Evolutionary conservation across 2,329 filamentous ascomycete genomes (phyloP).

Genomic region (Phaeosphaeriaceae sp.): DNA sequence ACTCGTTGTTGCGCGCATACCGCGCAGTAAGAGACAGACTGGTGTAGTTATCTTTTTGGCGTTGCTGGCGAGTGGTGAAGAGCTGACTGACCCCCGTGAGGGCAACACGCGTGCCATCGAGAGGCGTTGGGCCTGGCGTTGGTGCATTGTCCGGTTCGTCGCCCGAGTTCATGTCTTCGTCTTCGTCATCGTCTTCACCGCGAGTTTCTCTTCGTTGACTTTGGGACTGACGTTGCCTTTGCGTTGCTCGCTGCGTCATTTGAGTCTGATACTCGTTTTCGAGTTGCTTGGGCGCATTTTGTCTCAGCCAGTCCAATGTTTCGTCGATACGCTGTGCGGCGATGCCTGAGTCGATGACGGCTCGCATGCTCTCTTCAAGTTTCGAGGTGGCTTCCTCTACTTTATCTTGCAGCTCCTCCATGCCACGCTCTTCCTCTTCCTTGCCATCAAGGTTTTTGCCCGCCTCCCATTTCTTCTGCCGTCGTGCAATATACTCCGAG

Average conservation of each 20-base stretch:
- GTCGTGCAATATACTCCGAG: constrained; percentile 45
- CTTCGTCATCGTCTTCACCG: constrained; percentile 15
- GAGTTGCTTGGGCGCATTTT: constrained; percentile 40
- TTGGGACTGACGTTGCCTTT: constrained; percentile 34
- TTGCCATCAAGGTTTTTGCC: constrained; percentile 46
- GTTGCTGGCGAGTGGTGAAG: constrained; percentile 48
- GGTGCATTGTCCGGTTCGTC: constrained; percentile 43
- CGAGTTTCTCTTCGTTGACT: constrained; percentile 26
- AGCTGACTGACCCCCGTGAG: constrained; percentile 45
- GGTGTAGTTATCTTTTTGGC: constrained; percentile 53
- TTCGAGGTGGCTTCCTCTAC: constrained; percentile 60
- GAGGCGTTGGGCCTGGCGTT: constrained; percentile 47
- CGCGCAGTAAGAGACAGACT: constrained; percentile 46
- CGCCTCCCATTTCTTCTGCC: constrained; percentile 43
- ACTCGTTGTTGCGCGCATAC: constrained; percentile 66
- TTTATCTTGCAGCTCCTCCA: constrained; percentile 50
- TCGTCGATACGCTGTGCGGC: constrained; percentile 54
- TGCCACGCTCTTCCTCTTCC: constrained; percentile 46
- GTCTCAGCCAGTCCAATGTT: constrained; percentile 52
- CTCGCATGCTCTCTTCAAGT: constrained; percentile 64
- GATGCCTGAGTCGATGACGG: constrained; percentile 63
- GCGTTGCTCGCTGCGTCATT: constrained; percentile 46
- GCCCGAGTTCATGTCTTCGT: constrained; percentile 41
- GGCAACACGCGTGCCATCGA: constrained; percentile 40
- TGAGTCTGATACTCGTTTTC: constrained; percentile 42